phyloP scores from a whole-genome alignment of 345 rosid genomes.

The Lumnitzera littorea region DNA sequence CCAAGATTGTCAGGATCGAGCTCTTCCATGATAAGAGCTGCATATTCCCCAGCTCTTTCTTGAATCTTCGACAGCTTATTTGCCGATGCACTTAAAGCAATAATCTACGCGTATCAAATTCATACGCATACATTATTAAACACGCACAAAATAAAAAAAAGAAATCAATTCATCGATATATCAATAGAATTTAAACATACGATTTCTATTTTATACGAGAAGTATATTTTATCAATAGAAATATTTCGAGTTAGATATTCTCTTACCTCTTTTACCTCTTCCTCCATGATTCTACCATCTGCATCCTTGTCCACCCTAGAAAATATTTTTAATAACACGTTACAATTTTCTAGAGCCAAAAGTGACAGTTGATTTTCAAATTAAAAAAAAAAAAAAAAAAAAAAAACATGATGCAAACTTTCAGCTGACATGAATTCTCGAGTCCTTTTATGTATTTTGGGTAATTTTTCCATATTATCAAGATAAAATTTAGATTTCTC shows the following conservation, averaged over 20 bases:
- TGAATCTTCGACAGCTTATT: conserved; percentile 69
- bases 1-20: conserved; percentile 66
- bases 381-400: too few relatives aligned
- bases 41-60: conserved; percentile 66
- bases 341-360: background rate
- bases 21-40: conserved; percentile 86
- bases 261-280: conserved; percentile 70
- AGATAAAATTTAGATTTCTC: too few relatives aligned
- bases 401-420: too few relatives aligned
- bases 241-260: background rate
- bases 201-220: too few relatives aligned
- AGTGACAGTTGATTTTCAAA: background rate
- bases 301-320: conserved; percentile 72
- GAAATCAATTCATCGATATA: too few relatives aligned
- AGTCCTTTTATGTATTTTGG: too few relatives aligned
- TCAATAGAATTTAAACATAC: too few relatives aligned
- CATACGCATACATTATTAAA: background rate
- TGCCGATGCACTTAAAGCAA: conserved; percentile 67
- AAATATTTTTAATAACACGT: background rate
- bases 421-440: too few relatives aligned
- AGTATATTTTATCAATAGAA: background rate
- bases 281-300: conserved; percentile 68
- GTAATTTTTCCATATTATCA: too few relatives aligned
- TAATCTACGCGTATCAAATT: conserved; percentile 42
- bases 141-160: background rate